These are phyloP conservation scores for Daldinia sp. DNA, from an alignment of 2,329 filamentous ascomycete species.

Conservation along the genomic window DNA sequence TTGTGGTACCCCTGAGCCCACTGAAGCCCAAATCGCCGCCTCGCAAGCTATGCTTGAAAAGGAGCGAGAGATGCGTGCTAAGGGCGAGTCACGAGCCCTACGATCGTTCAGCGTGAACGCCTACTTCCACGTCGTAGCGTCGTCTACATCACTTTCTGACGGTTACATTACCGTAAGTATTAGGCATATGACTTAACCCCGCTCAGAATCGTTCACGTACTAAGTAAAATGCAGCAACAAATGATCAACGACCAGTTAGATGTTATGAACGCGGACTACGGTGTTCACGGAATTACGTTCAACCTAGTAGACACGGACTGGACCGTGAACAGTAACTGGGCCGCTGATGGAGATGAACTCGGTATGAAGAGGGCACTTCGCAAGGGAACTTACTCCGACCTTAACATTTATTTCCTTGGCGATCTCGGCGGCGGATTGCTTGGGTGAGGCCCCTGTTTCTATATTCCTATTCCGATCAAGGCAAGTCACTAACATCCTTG, in stretches of 20 bases:
- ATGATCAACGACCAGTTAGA: conserved; percentile 57
- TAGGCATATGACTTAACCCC: background rate
- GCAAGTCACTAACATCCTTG: background rate
- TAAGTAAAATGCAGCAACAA: conserved; percentile 49
- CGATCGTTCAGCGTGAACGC: conserved; percentile 54
- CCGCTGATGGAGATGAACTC: conserved; percentile 55
- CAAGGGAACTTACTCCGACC: conserved; percentile 58
- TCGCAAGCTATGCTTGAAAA: conserved; percentile 44
- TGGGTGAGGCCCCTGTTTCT: conserved; percentile 44
- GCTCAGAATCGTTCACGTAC: conserved; percentile 7
- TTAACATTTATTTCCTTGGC: conserved; percentile 62
- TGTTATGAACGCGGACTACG: conserved; percentile 60
- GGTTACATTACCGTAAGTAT: conserved; percentile 55
- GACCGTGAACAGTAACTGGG: conserved; percentile 63
- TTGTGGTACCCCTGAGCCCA: conserved; percentile 50
- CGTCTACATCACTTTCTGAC: conserved; percentile 47
- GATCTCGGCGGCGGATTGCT: conserved; percentile 54
- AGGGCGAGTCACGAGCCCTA: conserved; percentile 41
- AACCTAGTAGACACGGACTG: conserved; percentile 57
- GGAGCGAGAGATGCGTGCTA: conserved; percentile 43
- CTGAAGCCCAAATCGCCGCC: conserved; percentile 46
- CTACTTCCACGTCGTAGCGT: conserved; percentile 56
- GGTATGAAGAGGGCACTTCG: conserved; percentile 61
- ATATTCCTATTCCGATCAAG: background rate
- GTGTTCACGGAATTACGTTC: conserved; percentile 59